These are phyloP conservation scores for Excoecaria cochinchinensis DNA, from an alignment of 345 rosid genomes.

Conservation along the genomic window DNA sequence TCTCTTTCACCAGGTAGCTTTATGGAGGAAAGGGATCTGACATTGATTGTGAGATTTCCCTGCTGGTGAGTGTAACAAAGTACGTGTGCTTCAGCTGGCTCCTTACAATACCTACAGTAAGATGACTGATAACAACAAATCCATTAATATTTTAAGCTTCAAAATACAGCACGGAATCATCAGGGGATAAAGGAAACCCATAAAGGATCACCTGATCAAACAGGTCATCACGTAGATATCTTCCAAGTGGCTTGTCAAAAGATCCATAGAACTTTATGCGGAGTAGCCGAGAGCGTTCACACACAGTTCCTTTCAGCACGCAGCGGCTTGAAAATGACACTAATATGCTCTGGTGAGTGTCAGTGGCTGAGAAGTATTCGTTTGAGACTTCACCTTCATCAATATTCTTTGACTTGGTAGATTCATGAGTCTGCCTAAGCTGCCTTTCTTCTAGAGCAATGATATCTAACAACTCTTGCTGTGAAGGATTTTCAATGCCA, in stretches of 20 bases:
- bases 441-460: slow-evolving; percentile 39
- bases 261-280: slow-evolving; percentile 94
- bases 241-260: slow-evolving; percentile 96
- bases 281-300: slow-evolving; percentile 86
- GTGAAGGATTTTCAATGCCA: slow-evolving; percentile 29
- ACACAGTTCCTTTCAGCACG: slow-evolving; percentile 74
- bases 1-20: slow-evolving; percentile 88
- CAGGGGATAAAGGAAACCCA: background rate
- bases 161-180: background rate
- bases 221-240: slow-evolving; percentile 75
- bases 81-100: slow-evolving; percentile 85
- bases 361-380: slow-evolving; percentile 74
- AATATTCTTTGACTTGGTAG: slow-evolving; percentile 40
- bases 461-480: slow-evolving; percentile 35
- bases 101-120: slow-evolving; percentile 66
- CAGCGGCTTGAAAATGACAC: slow-evolving; percentile 91
- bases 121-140: slow-evolving; percentile 44
- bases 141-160: slow-evolving; percentile 12
- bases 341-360: slow-evolving; percentile 83
- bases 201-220: slow-evolving; percentile 67
- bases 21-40: slow-evolving; percentile 57
- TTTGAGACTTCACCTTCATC: slow-evolving; percentile 55
- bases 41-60: slow-evolving; percentile 95
- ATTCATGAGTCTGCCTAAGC: slow-evolving; percentile 34
- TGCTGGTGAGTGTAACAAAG: slow-evolving; percentile 91